phyloP scores from a whole-genome alignment of 306 rosid genomes.

The Acacia melanoxylon region DNA sequence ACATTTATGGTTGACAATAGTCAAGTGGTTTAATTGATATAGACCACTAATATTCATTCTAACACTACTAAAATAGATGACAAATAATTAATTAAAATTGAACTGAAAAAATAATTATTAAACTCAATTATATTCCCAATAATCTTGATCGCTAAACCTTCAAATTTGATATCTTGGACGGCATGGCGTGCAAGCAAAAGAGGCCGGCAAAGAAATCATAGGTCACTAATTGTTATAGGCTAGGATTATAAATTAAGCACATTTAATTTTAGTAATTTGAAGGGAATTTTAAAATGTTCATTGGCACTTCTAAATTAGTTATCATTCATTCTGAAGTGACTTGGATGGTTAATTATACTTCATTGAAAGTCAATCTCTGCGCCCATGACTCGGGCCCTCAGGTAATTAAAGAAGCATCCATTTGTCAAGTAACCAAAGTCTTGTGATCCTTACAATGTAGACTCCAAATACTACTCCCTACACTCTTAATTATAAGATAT shows the following conservation, averaged over 20 bases:
- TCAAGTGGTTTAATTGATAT: background rate
- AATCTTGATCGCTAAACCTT: background rate
- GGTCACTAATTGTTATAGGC: background rate
- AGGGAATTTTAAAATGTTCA: background rate
- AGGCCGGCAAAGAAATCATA: conserved; percentile 35
- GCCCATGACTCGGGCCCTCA: background rate
- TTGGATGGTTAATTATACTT: background rate
- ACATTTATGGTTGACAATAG: too few species aligned
- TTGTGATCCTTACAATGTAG: background rate
- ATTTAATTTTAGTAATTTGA: background rate
- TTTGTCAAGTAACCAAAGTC: conserved; percentile 27
- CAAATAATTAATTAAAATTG: background rate
- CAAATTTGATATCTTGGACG: conserved; percentile 28
- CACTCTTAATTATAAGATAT: too few species aligned
- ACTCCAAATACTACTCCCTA: background rate
- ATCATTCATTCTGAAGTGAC: background rate
- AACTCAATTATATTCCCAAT: background rate
- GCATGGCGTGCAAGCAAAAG: conserved; percentile 14
- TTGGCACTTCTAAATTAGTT: background rate
- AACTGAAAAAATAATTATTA: background rate
- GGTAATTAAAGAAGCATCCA: conserved; percentile 14
- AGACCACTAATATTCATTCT: background rate
- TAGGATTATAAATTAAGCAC: background rate
- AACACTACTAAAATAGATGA: background rate
- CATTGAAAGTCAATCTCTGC: conserved; percentile 1